Percentiles rank a stretch among this genome's conserved stretches.
phyloP scores from a whole-genome alignment of 169 alveolate species.

The Cryptosporidium viatorum region DNA sequence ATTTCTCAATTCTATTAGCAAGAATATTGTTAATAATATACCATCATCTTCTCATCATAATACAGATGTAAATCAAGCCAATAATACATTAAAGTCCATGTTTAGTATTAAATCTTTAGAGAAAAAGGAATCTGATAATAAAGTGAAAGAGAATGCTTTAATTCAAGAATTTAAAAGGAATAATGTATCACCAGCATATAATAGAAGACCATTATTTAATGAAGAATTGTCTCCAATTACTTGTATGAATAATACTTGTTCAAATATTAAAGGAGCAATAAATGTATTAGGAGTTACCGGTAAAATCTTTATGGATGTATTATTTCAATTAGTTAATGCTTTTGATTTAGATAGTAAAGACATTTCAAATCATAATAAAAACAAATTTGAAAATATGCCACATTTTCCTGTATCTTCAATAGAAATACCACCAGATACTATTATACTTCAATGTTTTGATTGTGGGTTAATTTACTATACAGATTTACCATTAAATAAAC shows the following conservation, averaged over 20 bases:
- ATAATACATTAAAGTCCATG: conserved; percentile 39
- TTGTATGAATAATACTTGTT: conserved; percentile 42
- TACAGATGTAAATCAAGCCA: neutral
- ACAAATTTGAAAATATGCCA: conserved; percentile 14
- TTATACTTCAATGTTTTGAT: conserved; percentile 58
- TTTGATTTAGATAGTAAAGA: conserved; percentile 51
- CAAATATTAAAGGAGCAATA: conserved; percentile 53
- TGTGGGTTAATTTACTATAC: conserved; percentile 59
- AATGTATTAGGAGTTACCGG: conserved; percentile 41
- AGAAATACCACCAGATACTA: conserved; percentile 63
- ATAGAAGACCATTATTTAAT: neutral
- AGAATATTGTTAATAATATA: conserved; percentile 9
- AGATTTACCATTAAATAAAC: conserved; percentile 51
- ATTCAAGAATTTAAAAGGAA: conserved; percentile 29
- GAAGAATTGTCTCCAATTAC: conserved; percentile 11
- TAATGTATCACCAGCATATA: neutral
- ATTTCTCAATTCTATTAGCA: conserved; percentile 8
- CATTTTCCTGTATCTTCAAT: conserved; percentile 64
- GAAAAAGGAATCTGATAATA: conserved; percentile 4
- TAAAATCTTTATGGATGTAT: conserved; percentile 17
- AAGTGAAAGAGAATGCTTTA: conserved; percentile 16
- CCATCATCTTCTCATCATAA: neutral
- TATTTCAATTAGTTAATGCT: conserved; percentile 15
- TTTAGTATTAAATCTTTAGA: conserved; percentile 46
- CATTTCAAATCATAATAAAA: neutral